These are phyloP conservation scores for Cladophialophora bantiana DNA, from an alignment of 2,329 filamentous ascomycete species.

Conservation along the genomic window DNA sequence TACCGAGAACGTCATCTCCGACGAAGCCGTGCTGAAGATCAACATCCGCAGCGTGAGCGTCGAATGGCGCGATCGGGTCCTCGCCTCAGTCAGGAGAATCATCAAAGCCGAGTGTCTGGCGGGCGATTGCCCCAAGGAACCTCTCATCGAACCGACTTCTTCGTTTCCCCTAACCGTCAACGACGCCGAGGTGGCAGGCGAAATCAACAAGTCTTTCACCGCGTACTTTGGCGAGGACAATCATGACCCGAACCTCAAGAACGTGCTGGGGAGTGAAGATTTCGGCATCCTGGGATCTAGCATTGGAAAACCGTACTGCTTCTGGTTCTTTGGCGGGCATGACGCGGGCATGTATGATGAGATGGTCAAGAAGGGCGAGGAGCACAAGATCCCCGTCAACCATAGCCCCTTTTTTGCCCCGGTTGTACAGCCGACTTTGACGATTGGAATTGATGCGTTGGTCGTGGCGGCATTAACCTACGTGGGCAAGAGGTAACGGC, in stretches of 20 bases:
- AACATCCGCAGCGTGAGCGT: slow-evolving; percentile 60
- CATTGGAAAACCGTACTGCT: slow-evolving; percentile 59
- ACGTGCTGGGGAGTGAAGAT: slow-evolving; percentile 58
- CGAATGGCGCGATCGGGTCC: slow-evolving; percentile 56
- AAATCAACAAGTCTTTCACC: slow-evolving; percentile 55
- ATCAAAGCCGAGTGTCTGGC: slow-evolving; percentile 64
- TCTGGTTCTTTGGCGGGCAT: slow-evolving; percentile 64
- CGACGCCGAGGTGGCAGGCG: slow-evolving; percentile 53
- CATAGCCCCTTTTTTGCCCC: slow-evolving; percentile 67
- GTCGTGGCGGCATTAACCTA: slow-evolving; percentile 60
- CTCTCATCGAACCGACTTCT: slow-evolving; percentile 56
- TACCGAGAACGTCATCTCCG: slow-evolving; percentile 67
- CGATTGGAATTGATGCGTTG: slow-evolving; percentile 59
- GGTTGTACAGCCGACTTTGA: slow-evolving; percentile 65
- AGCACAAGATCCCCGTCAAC: slow-evolving; percentile 63
- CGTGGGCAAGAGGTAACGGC: slow-evolving; percentile 42
- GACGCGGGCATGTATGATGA: slow-evolving; percentile 54
- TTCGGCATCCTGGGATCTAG: slow-evolving; percentile 63
- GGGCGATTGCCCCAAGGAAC: slow-evolving; percentile 56
- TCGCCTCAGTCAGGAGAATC: slow-evolving; percentile 60
- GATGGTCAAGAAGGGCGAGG: slow-evolving; percentile 53
- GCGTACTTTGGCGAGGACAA: slow-evolving; percentile 53
- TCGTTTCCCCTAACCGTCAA: slow-evolving; percentile 64
- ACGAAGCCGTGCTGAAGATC: slow-evolving; percentile 61
- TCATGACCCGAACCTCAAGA: slow-evolving; percentile 36